Conservation (phyloP, 768 basidiomycete genomes). For the Infundibulicybe gibba region DNA sequence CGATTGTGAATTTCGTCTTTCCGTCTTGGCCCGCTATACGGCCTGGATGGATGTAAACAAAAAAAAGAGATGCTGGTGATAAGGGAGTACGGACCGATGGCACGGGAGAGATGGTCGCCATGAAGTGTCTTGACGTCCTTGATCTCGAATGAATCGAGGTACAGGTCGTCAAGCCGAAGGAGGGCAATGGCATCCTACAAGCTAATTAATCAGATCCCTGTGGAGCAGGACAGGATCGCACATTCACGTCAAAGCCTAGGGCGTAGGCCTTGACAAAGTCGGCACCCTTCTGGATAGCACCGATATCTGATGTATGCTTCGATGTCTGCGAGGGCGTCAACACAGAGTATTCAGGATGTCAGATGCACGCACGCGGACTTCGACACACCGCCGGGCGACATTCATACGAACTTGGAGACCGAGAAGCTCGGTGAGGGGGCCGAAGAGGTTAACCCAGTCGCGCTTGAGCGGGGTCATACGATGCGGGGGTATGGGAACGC, state of each 20-base stretch:
- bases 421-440: slow-evolving; percentile 91
- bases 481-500: slow-evolving; percentile 92
- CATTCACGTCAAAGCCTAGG: slow-evolving; percentile 93
- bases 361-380: slow-evolving; percentile 72
- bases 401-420: slow-evolving; percentile 98
- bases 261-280: slow-evolving; percentile 97
- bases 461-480: slow-evolving; percentile 93
- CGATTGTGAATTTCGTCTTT: slow-evolving; percentile 98
- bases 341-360: neutral
- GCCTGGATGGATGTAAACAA: slow-evolving; percentile 38
- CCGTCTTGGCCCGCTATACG: slow-evolving; percentile 99
- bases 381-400: slow-evolving; percentile 81
- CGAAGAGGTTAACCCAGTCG: slow-evolving; percentile 95
- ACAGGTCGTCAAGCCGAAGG: slow-evolving; percentile 92
- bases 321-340: slow-evolving; percentile 61
- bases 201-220: slow-evolving; percentile 1
- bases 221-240: slow-evolving; percentile 22
- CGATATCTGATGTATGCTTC: slow-evolving; percentile 89
- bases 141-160: slow-evolving; percentile 98
- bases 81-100: slow-evolving; percentile 62
- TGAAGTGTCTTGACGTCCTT: slow-evolving; percentile 98
- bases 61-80: neutral
- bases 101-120: slow-evolving; percentile 97
- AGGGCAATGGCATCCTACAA: slow-evolving; percentile 90
- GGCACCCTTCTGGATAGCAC: slow-evolving; percentile 93